Percentiles rank a stretch among this genome's conserved stretches.
phyloP scores from a whole-genome alignment of 108 stramenopile genomes.

The Pseudonitzschia delicatissima region DNA sequence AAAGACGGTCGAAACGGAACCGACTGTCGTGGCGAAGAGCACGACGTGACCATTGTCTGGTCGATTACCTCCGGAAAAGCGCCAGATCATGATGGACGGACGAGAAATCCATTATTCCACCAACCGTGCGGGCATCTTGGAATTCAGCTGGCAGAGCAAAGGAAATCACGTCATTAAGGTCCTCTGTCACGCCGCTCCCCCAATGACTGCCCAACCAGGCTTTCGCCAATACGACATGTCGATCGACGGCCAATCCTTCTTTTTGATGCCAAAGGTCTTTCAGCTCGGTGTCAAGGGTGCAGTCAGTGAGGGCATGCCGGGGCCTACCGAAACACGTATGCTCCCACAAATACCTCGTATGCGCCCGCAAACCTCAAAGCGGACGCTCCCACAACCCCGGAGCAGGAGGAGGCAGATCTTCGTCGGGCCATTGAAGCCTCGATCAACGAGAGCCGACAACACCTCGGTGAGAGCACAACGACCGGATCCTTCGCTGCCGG shows the following conservation, averaged over 20 bases:
- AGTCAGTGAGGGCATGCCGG: conserved; percentile 45
- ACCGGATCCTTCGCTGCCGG: background rate
- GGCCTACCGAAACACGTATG: conserved; percentile 28
- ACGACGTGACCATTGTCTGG: conserved; percentile 86
- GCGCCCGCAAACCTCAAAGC: conserved; percentile 43
- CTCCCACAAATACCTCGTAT: too few species aligned
- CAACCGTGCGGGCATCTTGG: conserved; percentile 50
- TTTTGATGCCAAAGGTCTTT: conserved; percentile 77
- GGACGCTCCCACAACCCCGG: conserved; percentile 67
- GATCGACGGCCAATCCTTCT: conserved; percentile 81
- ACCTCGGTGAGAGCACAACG: conserved; percentile 17
- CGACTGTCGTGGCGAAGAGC: conserved; percentile 88
- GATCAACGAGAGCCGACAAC: conserved; percentile 41
- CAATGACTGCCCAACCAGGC: conserved; percentile 48
- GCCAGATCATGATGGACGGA: conserved; percentile 66
- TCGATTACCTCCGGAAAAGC: conserved; percentile 83
- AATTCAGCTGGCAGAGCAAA: conserved; percentile 44
- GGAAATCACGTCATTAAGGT: conserved; percentile 59
- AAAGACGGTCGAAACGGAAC: conserved; percentile 68
- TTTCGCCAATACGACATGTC: conserved; percentile 84
- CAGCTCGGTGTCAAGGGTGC: conserved; percentile 61
- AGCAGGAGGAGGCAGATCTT: conserved; percentile 85
- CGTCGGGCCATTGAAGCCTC: conserved; percentile 81
- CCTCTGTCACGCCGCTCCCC: conserved; percentile 55
- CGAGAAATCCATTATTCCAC: conserved; percentile 71